Percentiles rank a stretch among this genome's conserved stretches.
These are phyloP conservation scores for Pelargonium citronellum DNA, from an alignment of 441 rosid species.

Conservation along the genomic window DNA sequence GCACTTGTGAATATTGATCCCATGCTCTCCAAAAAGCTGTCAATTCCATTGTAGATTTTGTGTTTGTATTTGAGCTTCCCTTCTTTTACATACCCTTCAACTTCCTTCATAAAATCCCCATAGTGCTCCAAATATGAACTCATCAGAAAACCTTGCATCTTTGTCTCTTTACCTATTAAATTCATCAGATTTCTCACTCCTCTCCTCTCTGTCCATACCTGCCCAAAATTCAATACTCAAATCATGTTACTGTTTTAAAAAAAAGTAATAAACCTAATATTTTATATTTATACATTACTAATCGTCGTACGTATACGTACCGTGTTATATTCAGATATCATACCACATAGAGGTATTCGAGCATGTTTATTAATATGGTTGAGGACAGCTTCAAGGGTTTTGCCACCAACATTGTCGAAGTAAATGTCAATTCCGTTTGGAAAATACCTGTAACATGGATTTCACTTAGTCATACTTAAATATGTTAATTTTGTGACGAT, in stretches of 20 bases:
- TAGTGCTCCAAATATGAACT: slow-evolving; percentile 24
- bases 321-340: slow-evolving; percentile 46
- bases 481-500: not conserved
- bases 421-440: slow-evolving; percentile 44
- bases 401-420: slow-evolving; percentile 47
- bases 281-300: not conserved
- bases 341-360: slow-evolving; percentile 36
- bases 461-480: not conserved
- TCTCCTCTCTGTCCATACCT: slow-evolving; percentile 42
- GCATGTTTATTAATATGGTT: slow-evolving; percentile 35
- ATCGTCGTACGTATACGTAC: slow-evolving; percentile 4
- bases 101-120: slow-evolving; percentile 28
- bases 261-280: too few species aligned
- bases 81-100: slow-evolving; percentile 25
- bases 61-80: slow-evolving; percentile 32
- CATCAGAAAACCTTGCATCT: slow-evolving; percentile 36
- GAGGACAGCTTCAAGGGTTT: slow-evolving; percentile 48
- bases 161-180: slow-evolving; percentile 37
- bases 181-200: slow-evolving; percentile 42
- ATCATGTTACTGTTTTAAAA: too few species aligned
- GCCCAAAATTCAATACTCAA: slow-evolving; percentile 12
- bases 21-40: slow-evolving; percentile 34
- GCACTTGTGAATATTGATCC: slow-evolving; percentile 35
- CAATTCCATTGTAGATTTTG: slow-evolving; percentile 29
- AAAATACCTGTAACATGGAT: slow-evolving; percentile 26